These are phyloP conservation scores for Acacia melanoxylon DNA, from an alignment of 306 rosid species.

Conservation along the genomic window DNA sequence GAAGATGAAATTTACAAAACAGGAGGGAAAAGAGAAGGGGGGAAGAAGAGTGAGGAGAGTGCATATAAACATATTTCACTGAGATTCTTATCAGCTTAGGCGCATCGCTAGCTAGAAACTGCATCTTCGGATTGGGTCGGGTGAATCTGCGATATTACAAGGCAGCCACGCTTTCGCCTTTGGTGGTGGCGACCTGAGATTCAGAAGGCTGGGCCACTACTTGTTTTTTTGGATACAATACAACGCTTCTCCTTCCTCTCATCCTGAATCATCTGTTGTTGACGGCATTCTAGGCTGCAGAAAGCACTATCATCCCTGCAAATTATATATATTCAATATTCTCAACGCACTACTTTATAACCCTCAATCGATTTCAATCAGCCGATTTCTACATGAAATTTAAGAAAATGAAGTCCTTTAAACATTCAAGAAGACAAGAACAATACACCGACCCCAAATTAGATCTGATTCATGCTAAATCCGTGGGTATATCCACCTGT, in stretches of 20 bases:
- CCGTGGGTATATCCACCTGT: not conserved
- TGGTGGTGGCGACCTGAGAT: conserved; percentile 44
- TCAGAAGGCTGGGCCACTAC: conserved; percentile 27
- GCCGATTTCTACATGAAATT: not conserved
- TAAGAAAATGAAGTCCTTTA: not conserved
- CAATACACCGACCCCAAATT: not conserved
- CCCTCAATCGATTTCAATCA: not conserved
- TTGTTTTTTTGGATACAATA: conserved; percentile 50
- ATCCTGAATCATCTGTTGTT: conserved; percentile 74
- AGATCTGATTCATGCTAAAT: not conserved
- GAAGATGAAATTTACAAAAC: not conserved
- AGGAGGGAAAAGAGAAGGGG: not conserved
- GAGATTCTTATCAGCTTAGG: not conserved
- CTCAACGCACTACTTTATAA: not conserved
- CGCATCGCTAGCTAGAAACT: not conserved
- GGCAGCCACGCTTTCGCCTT: conserved; percentile 65
- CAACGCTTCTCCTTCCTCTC: conserved; percentile 66
- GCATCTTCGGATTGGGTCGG: not conserved
- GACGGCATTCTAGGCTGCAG: conserved; percentile 85
- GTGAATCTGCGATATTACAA: not conserved
- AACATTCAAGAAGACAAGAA: not conserved
- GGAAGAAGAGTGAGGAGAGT: not conserved
- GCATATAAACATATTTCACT: conserved; percentile 17
- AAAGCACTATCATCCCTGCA: conserved; percentile 80
- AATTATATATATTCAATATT: not conserved